Percentiles rank a stretch among this genome's conserved stretches.
These are phyloP conservation scores for Voacanga thouarsii DNA, from an alignment of 257 asterid species.

Conservation along the genomic window DNA sequence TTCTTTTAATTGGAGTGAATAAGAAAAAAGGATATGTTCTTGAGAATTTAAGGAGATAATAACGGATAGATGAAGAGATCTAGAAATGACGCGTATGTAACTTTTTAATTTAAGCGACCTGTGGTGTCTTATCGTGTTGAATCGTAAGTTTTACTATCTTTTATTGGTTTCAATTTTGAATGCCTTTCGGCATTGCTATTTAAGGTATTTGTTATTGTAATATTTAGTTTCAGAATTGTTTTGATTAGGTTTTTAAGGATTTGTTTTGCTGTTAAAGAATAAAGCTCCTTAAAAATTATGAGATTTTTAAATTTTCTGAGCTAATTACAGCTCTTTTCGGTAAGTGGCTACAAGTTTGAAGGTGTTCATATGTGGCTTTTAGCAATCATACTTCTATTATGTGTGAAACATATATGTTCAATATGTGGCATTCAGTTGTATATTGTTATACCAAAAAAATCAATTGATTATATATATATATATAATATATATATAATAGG, in stretches of 20 bases:
- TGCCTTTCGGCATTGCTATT: background rate
- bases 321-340: background rate
- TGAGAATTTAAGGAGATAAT: slow-evolving; percentile 19
- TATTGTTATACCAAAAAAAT: too few species aligned
- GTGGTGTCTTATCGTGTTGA: slow-evolving; percentile 41
- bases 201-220: background rate
- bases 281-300: background rate
- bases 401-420: background rate
- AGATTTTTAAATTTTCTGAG: slow-evolving; percentile 1
- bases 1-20: too few species aligned
- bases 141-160: background rate
- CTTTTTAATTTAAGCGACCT: slow-evolving; percentile 55
- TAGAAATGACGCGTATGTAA: slow-evolving; percentile 49
- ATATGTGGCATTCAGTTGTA: too few species aligned
- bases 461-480: too few species aligned
- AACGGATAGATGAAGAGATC: slow-evolving; percentile 63
- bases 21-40: slow-evolving; percentile 32
- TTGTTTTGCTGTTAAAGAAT: background rate
- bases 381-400: background rate
- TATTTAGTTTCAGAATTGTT: background rate
- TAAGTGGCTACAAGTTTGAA: background rate
- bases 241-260: background rate
- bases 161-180: background rate
- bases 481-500: too few species aligned
- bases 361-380: background rate